Percentiles rank a stretch among this genome's conserved stretches.
Conservation (phyloP, 2,329 filamentous ascomycete genomes). For the Trichoderma semiorbis region DNA sequence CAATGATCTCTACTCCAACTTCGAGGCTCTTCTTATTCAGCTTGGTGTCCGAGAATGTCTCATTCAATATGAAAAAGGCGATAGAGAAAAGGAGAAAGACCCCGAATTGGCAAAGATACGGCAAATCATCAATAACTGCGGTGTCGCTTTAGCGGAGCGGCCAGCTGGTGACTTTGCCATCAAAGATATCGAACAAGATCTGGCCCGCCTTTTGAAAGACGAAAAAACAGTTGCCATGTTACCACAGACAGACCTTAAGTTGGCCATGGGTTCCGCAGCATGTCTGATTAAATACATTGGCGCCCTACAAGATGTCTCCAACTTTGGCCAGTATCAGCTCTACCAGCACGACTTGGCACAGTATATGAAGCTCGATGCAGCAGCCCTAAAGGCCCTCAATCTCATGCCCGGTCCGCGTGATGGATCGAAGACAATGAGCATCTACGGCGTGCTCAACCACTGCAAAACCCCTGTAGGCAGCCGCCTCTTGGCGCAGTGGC, state of each 20-base stretch:
- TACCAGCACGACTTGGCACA: slow-evolving; percentile 97
- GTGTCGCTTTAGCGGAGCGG: slow-evolving; percentile 82
- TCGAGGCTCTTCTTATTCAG: slow-evolving; percentile 93
- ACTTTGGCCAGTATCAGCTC: slow-evolving; percentile 94
- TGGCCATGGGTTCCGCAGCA: slow-evolving; percentile 93
- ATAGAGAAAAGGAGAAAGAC: slow-evolving; percentile 86
- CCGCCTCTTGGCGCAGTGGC: slow-evolving; percentile 86
- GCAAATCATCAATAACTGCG: slow-evolving; percentile 88
- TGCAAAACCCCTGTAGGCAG: slow-evolving; percentile 96
- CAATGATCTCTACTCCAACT: slow-evolving; percentile 97
- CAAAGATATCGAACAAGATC: slow-evolving; percentile 93
- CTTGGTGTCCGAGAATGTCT: slow-evolving; percentile 93
- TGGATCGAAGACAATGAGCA: slow-evolving; percentile 94
- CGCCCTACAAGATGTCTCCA: slow-evolving; percentile 83
- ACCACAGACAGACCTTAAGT: slow-evolving; percentile 86
- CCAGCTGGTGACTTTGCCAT: slow-evolving; percentile 73
- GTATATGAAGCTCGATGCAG: slow-evolving; percentile 97
- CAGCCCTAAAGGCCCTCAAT: slow-evolving; percentile 89
- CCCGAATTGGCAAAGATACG: slow-evolving; percentile 82
- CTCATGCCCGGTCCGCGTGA: slow-evolving; percentile 95
- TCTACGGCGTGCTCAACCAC: slow-evolving; percentile 91
- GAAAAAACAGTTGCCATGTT: slow-evolving; percentile 73
- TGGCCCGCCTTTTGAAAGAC: slow-evolving; percentile 82
- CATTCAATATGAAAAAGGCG: slow-evolving; percentile 71
- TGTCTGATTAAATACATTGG: slow-evolving; percentile 93